Conservation (phyloP, 805 yeast genomes). For the Metschnikowia corniflorae region DNA sequence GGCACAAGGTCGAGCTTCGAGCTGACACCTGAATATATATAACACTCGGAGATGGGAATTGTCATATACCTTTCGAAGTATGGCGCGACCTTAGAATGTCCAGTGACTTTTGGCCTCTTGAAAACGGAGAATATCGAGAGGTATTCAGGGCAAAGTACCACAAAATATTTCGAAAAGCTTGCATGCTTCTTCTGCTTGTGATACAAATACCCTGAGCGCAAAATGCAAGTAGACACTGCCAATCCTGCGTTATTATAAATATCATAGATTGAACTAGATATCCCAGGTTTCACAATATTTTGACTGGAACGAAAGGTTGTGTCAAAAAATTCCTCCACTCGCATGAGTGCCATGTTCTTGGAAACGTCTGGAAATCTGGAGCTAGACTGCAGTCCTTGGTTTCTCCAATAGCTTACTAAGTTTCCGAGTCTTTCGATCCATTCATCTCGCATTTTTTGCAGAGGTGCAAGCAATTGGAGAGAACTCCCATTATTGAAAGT, state of each 20-base stretch:
- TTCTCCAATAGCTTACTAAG: conserved; percentile 56
- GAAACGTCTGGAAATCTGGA: conserved; percentile 36
- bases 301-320: conserved; percentile 44
- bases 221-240: conserved; percentile 56
- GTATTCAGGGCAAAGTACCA: conserved; percentile 67
- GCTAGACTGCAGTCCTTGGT: conserved; percentile 39
- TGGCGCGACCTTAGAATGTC: conserved; percentile 42
- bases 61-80: conserved; percentile 53
- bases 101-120: conserved; percentile 44
- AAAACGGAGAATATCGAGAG: conserved; percentile 54
- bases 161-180: conserved; percentile 57
- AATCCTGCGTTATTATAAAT: conserved; percentile 55
- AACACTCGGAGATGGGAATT: conserved; percentile 63
- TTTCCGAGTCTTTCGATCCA: conserved; percentile 60
- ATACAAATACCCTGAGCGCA: conserved; percentile 64
- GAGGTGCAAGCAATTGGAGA: conserved; percentile 56
- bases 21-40: conserved; percentile 67
- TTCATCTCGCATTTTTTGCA: conserved; percentile 44
- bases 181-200: conserved; percentile 69
- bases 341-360: conserved; percentile 44
- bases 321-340: conserved; percentile 55
- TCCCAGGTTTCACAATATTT: conserved; percentile 15
- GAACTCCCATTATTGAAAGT: conserved; percentile 42
- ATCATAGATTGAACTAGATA: conserved; percentile 48
- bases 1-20: conserved; percentile 55